Base-by-base conservation (phyloP, 345 rosid species). In the Nasturtium officinale region DNA sequence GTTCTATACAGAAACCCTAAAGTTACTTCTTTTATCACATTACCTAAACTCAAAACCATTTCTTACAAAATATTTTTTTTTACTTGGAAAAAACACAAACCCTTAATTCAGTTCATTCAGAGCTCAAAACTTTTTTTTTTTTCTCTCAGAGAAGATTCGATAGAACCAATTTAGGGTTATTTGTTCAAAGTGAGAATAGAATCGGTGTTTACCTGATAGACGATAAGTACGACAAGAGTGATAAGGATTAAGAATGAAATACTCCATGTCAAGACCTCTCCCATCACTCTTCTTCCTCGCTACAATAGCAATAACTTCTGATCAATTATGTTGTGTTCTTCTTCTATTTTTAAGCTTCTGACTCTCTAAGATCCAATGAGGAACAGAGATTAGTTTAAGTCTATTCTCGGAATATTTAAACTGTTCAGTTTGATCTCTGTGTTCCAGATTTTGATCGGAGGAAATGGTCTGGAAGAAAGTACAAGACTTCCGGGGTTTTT, bases 221-320 rank as follows among this genome's bases (percentile, higher is more conserved):
- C 87, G 51, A 92, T 76, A 64, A 92, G 63, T 26, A 84, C 86
- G 17, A 88, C 54, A 59, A 90, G 85, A 60, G 91, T 81, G 9
- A 88, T 82, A 67, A 85, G 82, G 74, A 82, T 32, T 85, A 92
- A 85, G 86, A 92, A 87, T 59, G 96, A 88, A 69, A 83, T 68
- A 12, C 90, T 79, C 98, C 98, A 92, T 38, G 83, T 75, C 70
- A 63, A 87, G 9, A 92, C 82, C 71, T 90, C 91, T 40, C 89
- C 95, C 98, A 92, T 92, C 69, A 9, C 33, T 74, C 69, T 48
- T 62, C 56, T 76, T 48, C 62, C 7, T 32, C 9, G 45, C 72
- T 58, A 62, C 66, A n/a, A 59, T 42, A 20, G 60, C 32, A 13
- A 51, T 62, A 16, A 69, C 71, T 64, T 45, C 53, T 13, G 6